Percentiles rank a stretch among this genome's conserved stretches.
Evolutionary conservation across 2,329 filamentous ascomycete genomes (phyloP).

Genomic region (Lachnellula subtilissima): DNA sequence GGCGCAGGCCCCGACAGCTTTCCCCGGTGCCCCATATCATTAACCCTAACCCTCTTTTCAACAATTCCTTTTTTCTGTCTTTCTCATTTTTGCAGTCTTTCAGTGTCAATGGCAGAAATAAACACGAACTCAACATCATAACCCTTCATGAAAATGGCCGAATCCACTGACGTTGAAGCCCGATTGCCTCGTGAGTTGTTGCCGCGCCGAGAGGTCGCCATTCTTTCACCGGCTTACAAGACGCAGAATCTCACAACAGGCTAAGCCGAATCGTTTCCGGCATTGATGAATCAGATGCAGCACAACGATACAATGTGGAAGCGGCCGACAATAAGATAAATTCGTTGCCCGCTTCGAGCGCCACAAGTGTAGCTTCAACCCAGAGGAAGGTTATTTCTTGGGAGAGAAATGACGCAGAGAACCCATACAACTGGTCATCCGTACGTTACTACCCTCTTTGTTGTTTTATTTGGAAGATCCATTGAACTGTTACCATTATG

Average conservation of each 20-base stretch:
- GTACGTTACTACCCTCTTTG: constrained; percentile 10
- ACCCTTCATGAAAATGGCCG: background rate
- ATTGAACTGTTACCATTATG: too few relatives aligned
- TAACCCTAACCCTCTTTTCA: too few relatives aligned
- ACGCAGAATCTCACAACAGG: constrained; percentile 11
- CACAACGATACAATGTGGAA: constrained; percentile 39
- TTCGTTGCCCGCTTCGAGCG: constrained; percentile 22
- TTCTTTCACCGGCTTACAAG: background rate
- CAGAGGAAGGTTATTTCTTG: constrained; percentile 26
- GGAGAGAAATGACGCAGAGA: constrained; percentile 26
- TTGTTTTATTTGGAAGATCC: background rate
- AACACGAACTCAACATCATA: background rate
- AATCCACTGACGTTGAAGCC: constrained; percentile 11
- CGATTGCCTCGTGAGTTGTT: constrained; percentile 6
- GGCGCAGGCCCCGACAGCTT: background rate
- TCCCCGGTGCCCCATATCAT: background rate
- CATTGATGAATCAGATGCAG: constrained; percentile 40
- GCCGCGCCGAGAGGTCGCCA: background rate
- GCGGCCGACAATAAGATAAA: constrained; percentile 34
- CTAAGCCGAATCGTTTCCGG: constrained; percentile 21
- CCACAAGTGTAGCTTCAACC: constrained; percentile 12
- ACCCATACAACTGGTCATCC: constrained; percentile 30
- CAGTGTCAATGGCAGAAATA: background rate
- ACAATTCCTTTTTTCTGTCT: background rate
- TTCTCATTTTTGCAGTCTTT: background rate